phyloP scores from a whole-genome alignment of 2,329 filamentous ascomycete genomes.

The Cadophora gregata region DNA sequence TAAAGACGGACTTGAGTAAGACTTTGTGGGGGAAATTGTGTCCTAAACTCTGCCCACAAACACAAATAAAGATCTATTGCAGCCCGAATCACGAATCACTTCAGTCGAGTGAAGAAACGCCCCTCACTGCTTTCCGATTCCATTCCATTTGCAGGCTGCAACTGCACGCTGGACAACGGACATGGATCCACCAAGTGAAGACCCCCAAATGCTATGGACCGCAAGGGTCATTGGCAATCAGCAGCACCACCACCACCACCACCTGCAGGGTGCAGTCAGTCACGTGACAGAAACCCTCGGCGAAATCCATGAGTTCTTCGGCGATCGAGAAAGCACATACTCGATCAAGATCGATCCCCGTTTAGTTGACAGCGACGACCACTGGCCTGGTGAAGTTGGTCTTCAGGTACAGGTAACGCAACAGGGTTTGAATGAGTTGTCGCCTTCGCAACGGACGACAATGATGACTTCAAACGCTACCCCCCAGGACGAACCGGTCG shows the following conservation, averaged over 20 bases:
- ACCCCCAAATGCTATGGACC: not conserved
- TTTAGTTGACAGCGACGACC: not conserved
- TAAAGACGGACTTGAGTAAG: not conserved
- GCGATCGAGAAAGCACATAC: not conserved
- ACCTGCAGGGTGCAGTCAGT: not conserved
- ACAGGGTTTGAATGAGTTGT: slow-evolving; percentile 44
- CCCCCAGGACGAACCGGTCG: slow-evolving; percentile 7
- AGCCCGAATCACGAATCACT: not conserved
- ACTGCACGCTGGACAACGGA: not conserved
- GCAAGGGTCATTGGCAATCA: too few species aligned
- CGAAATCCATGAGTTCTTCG: not conserved
- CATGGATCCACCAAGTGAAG: not conserved
- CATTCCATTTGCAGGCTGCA: not conserved
- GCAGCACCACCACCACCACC: too few species aligned
- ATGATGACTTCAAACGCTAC: slow-evolving; percentile 45
- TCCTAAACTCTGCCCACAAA: not conserved
- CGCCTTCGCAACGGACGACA: slow-evolving; percentile 36
- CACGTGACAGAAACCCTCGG: too few species aligned
- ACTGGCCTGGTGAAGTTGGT: not conserved
- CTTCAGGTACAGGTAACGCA: not conserved
- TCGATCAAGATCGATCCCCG: not conserved
- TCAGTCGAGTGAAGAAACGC: not conserved
- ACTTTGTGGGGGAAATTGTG: not conserved
- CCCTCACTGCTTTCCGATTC: too few species aligned
- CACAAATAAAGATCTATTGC: not conserved